Evolutionary conservation across 1,139 yeast species (phyloP).

Genomic region (Yamadazyma dendronema): DNA sequence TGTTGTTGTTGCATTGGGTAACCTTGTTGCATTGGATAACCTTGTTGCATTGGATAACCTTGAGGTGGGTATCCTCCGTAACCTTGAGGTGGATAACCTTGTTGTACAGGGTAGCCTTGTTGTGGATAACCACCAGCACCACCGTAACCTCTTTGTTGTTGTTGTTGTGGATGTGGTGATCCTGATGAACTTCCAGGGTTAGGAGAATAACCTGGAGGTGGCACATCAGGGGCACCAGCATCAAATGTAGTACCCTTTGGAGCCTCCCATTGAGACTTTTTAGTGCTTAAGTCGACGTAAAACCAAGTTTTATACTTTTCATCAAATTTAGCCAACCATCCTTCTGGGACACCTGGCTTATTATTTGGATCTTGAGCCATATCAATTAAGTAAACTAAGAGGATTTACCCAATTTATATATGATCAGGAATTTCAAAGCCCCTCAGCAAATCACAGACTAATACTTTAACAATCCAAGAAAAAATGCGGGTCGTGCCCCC

Average conservation of each 20-base stretch:
- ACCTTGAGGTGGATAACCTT: conserved; percentile 8
- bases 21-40: conserved; percentile 18
- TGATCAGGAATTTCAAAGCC: neutral
- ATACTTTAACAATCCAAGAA: neutral
- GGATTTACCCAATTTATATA: neutral
- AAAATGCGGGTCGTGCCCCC: neutral
- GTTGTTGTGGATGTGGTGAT: neutral
- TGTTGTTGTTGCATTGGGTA: conserved; percentile 8
- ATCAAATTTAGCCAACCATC: conserved; percentile 89
- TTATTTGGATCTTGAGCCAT: conserved; percentile 9
- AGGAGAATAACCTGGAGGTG: conserved; percentile 37
- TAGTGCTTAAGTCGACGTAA: conserved; percentile 71
- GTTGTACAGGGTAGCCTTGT: conserved; percentile 4
- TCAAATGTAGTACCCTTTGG: conserved; percentile 60
- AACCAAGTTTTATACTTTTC: conserved; percentile 74
- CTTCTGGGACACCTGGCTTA: conserved; percentile 51
- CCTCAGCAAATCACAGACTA: neutral
- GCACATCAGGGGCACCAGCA: conserved; percentile 25
- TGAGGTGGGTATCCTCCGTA: conserved; percentile 15
- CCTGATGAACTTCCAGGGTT: conserved; percentile 11
- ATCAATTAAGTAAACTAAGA: neutral
- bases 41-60: conserved; percentile 3
- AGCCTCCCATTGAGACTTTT: conserved; percentile 87
- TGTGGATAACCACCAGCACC: neutral
- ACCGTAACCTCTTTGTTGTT: neutral